Percentiles rank a stretch among this genome's conserved stretches.
Conservation (phyloP, 805 yeast species). For the Zygosaccharomyces kombuchaensis region DNA sequence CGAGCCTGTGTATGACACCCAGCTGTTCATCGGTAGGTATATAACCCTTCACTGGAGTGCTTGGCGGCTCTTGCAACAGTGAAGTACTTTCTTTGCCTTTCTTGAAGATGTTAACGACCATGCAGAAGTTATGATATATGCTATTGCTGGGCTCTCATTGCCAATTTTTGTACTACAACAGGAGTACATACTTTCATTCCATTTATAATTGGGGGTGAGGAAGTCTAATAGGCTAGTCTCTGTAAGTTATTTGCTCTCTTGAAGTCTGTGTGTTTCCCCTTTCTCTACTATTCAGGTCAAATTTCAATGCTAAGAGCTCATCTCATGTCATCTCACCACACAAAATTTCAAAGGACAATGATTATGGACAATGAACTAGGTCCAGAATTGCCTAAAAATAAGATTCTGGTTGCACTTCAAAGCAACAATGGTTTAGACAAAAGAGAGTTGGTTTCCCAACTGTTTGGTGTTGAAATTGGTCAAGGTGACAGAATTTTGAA, state of each 20-base stretch:
- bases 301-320: neutral
- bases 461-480: slow-evolving; percentile 5
- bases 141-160: too few relatives aligned
- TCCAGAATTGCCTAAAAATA: slow-evolving; percentile 9
- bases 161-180: too few relatives aligned
- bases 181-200: too few relatives aligned
- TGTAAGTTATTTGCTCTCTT: neutral
- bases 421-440: neutral
- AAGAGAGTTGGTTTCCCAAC: slow-evolving; percentile 1
- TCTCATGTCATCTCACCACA: neutral
- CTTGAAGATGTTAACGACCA: neutral
- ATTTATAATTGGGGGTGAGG: too few relatives aligned
- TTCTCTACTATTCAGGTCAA: neutral
- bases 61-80: neutral
- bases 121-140: neutral
- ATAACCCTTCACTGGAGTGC: neutral
- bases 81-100: neutral
- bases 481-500: slow-evolving; percentile 16
- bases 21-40: neutral
- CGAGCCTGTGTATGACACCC: neutral
- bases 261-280: neutral
- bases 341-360: neutral
- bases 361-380: neutral
- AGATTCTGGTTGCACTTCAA: slow-evolving; percentile 12
- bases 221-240: neutral